Evolutionary conservation across 176 grass and related monocot species (phyloP), one percentile per base, ranked within the genome.

Genomic region (Oryza coarctata): DNA sequence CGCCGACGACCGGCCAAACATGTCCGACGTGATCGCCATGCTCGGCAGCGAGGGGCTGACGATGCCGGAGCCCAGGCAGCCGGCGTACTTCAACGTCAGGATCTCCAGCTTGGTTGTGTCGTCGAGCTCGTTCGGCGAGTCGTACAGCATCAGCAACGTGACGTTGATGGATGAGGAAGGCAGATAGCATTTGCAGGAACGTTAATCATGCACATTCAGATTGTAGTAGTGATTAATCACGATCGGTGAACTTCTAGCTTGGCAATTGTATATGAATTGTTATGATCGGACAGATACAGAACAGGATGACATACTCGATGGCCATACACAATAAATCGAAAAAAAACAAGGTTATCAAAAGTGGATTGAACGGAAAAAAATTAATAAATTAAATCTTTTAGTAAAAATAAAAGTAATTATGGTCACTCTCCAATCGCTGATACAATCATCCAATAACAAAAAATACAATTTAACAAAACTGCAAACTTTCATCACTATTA

Each of bases 1-100:
- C 79, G 84, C 88, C 79, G 84, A 86, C 62, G 87, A 81, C 17
- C 73, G 84, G 3, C 79, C 73, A 27, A 79, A 22, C 85, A 84
- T 91, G 76, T 71, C 85, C 15, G 77, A 87, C 3, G 55, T 88
- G 41, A 68, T 86, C 20, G 74, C 83, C 3, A 74, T 90, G 88
- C 84, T 90, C 25, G 38, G 79, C 68, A 78, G 88, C 74, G 84
- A 86, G 61, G 88, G 88, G 23, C 0, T 86, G 1, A 90, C 84
- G 6, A 81, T 86, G 68, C 84, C 79, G 36, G 79, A 79, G 74
- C 88, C 88, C 3, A 34, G 69, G 6, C 84, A 86, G 79, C 88
- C 88, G 25, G 88, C 88, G 3, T 90, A 90, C 79, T 90, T 79
- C 74, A 86, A 90, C 38, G 88, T 90, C 28, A 78, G 88, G 74